Evolutionary conservation across 768 basidiomycete genomes (phyloP), one percentile per base, ranked within the genome.

Genomic region (Terana coerulea): DNA sequence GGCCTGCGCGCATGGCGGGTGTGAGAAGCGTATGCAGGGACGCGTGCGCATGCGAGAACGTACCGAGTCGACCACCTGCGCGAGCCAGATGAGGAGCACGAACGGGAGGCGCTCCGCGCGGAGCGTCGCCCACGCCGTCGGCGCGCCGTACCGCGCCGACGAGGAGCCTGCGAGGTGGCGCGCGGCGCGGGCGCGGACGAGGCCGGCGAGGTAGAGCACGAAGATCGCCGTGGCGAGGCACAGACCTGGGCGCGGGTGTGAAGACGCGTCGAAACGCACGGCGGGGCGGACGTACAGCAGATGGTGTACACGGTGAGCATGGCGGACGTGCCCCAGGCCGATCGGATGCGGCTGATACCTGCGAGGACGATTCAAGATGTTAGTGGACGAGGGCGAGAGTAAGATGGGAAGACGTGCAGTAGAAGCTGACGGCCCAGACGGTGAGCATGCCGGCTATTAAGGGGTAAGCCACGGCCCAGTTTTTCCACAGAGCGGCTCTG

Each of bases 401-500:
- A 5, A 17, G 14, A 12, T 5, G 14, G 3, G n/a, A 11, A 8
- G 11, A 35, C 51, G 31, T 28, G 37, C 51, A 29, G 31, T 30
- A 45, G 29, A 36, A 15, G 17, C 11, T 45, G 30, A 45, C 26
- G 22, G 35, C 43, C 51, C 51, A 52, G 3, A 52, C 21, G 3
- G 31, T 33, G 9, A 52, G 15, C 34, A 52, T 52, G 2, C 21
- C 42, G 2, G 30, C 51, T 9, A 26, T 28, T 12, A 52, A 34
- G 8, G 43, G 17, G n/a, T 40, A 52, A 15, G 41, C 31, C 2
- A 52, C 24, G 7, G 24, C 4, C 34, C 34, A 44, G 15, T 4
- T 31, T 8, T 36, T 44, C 51, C 51, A 52, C 14, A 52, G 11
- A 17, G 51, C 41, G 1, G 51, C 31, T 9, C 51, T 52, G 33